These are phyloP conservation scores for Fusarium sublunatum DNA, from an alignment of 2,329 filamentous ascomycete species.

Conservation along the genomic window DNA sequence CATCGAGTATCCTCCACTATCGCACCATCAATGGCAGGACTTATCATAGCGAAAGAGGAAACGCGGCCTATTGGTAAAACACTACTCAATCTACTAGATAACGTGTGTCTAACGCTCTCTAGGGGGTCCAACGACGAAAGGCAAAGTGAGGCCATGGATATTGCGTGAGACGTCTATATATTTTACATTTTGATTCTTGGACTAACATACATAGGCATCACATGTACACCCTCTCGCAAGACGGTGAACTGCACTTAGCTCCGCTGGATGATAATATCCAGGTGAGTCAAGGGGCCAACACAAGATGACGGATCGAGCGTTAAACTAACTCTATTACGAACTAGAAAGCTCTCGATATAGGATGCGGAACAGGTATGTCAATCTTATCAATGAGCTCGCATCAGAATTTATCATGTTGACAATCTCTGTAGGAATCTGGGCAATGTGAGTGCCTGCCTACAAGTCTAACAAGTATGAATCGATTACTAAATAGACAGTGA, in stretches of 20 bases:
- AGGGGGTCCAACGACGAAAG: conserved; percentile 19
- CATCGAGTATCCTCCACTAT: conserved; percentile 1
- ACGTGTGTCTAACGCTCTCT: no score
- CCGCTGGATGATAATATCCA: conserved; percentile 11
- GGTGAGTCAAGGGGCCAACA: background rate
- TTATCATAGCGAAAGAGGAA: conserved; percentile 4
- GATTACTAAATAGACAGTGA: conserved; percentile 12
- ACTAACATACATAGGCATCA: conserved; percentile 4
- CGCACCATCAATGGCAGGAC: conserved; percentile 3
- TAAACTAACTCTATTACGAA: background rate
- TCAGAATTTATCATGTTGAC: background rate
- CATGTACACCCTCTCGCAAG: conserved; percentile 10
- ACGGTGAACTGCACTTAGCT: conserved; percentile 8
- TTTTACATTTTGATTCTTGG: background rate
- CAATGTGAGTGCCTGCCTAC: no score
- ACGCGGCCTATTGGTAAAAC: background rate
- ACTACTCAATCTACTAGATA: no score
- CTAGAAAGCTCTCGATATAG: conserved; percentile 22
- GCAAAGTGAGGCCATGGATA: conserved; percentile 22
- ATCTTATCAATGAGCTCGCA: background rate
- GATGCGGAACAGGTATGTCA: conserved; percentile 22
- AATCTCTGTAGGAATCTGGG: conserved; percentile 9
- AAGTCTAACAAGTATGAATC: no score
- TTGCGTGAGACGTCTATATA: background rate
- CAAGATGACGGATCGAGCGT: background rate